Conservation (phyloP, 1,284 basidiomycete species). For the Coriolopsis trogii region DNA sequence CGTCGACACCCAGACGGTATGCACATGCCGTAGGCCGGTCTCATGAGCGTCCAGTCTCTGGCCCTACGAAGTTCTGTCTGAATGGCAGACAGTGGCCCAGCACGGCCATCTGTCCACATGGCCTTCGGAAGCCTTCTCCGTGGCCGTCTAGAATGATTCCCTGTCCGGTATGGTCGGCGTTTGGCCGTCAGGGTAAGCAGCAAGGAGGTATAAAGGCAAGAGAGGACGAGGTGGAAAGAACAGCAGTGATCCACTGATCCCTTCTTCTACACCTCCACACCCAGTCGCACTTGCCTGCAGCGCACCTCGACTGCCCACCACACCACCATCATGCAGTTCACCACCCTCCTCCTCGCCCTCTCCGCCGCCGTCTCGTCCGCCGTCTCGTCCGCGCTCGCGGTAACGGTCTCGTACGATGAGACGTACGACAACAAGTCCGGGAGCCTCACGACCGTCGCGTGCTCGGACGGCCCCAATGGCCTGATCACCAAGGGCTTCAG, state of each 20-base stretch:
- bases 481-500: slow-evolving; percentile 45
- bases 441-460: slow-evolving; percentile 44
- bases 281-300: background rate
- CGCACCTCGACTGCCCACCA: background rate
- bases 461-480: slow-evolving; percentile 50
- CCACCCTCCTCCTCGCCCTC: slow-evolving; percentile 25
- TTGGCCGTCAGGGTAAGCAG: background rate
- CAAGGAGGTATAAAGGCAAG: slow-evolving; percentile 12
- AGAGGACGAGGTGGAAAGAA: background rate
- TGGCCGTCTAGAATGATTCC: slow-evolving; percentile 2
- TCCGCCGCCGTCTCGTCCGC: slow-evolving; percentile 19
- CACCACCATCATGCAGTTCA: slow-evolving; percentile 27
- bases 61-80: background rate
- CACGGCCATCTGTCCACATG: slow-evolving; percentile 11
- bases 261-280: background rate
- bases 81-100: background rate
- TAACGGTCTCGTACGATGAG: slow-evolving; percentile 44
- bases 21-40: slow-evolving; percentile 15
- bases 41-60: slow-evolving; percentile 5
- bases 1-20: slow-evolving; percentile 16
- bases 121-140: slow-evolving; percentile 5
- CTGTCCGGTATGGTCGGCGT: background rate
- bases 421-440: slow-evolving; percentile 42
- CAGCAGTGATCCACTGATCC: slow-evolving; percentile 13
- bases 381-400: slow-evolving; percentile 27